Percentiles rank a stretch among this genome's conserved stretches.
These are phyloP conservation scores for Gynandropsis gynandra DNA, from an alignment of 345 rosid genomes.

Conservation along the genomic window DNA sequence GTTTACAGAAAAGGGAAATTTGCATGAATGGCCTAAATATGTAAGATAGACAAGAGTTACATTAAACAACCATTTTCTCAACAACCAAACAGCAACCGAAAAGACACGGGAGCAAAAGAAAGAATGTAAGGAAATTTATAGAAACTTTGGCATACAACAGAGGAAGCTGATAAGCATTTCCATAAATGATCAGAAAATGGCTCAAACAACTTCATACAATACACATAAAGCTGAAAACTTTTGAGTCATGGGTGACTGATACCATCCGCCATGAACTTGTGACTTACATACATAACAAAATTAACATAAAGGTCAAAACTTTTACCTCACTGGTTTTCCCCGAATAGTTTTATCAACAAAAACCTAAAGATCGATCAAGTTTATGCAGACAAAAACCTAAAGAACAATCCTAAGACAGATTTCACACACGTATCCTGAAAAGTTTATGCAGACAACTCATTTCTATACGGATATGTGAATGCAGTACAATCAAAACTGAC, in stretches of 20 bases:
- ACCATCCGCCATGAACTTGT: too few species aligned
- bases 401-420: not conserved
- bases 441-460: not conserved
- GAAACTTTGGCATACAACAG: not conserved
- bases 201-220: not conserved
- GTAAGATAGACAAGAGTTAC: too few species aligned
- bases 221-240: constrained; percentile 14
- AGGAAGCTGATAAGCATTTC: not conserved
- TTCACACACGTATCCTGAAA: constrained; percentile 2
- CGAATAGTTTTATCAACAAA: constrained; percentile 9
- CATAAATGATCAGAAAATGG: constrained; percentile 5
- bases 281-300: too few species aligned
- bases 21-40: not conserved
- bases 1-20: constrained; percentile 1
- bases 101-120: constrained; percentile 4
- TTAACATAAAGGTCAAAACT: constrained; percentile 6
- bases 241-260: not conserved
- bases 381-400: too few species aligned
- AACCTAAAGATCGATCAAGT: too few species aligned
- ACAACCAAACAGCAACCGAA: not conserved
- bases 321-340: not conserved
- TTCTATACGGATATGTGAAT: too few species aligned
- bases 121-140: not conserved
- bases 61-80: not conserved
- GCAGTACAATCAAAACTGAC: not conserved